These are phyloP conservation scores for Celoporthe dispersa DNA, from an alignment of 2,329 filamentous ascomycete species.

Conservation along the genomic window DNA sequence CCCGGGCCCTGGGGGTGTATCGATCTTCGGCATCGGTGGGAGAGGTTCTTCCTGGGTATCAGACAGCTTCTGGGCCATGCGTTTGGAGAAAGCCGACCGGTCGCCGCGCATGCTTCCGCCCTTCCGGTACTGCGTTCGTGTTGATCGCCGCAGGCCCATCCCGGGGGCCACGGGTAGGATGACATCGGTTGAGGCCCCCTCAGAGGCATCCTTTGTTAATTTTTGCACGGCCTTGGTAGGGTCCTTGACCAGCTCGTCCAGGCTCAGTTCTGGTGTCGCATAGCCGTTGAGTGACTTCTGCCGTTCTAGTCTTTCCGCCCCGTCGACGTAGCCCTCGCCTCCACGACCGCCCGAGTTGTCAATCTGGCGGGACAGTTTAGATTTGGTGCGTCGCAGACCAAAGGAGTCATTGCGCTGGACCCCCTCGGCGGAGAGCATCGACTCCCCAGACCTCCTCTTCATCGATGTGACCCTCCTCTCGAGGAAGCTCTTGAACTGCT, in stretches of 20 bases:
- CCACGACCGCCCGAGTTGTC: conserved; percentile 67
- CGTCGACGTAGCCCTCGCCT: conserved; percentile 75
- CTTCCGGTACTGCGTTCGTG: conserved; percentile 85
- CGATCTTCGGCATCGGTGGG: conserved; percentile 44
- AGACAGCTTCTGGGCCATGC: conserved; percentile 65
- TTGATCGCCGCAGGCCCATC: conserved; percentile 84
- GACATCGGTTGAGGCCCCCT: conserved; percentile 65
- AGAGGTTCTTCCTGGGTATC: conserved; percentile 61
- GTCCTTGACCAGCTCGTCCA: conserved; percentile 85
- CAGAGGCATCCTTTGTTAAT: conserved; percentile 60
- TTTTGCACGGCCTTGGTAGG: conserved; percentile 73
- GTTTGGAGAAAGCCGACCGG: conserved; percentile 74
- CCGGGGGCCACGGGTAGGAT: conserved; percentile 81
- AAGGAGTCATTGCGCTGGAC: conserved; percentile 20
- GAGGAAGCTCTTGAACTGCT: conserved; percentile 95
- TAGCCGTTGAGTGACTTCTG: conserved; percentile 67
- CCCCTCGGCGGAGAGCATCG: conserved; percentile 56
- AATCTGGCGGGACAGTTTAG: conserved; percentile 92
- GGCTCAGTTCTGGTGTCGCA: conserved; percentile 63
- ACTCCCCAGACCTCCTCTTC: conserved; percentile 78
- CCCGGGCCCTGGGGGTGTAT: conserved; percentile 54
- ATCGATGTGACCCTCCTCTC: conserved; percentile 93
- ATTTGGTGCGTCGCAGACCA: conserved; percentile 79
- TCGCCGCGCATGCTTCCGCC: conserved; percentile 83
- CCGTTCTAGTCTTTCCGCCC: conserved; percentile 77